Conservation (phyloP, 495 filamentous ascomycete genomes). For the Chaetomium tenue region DNA sequence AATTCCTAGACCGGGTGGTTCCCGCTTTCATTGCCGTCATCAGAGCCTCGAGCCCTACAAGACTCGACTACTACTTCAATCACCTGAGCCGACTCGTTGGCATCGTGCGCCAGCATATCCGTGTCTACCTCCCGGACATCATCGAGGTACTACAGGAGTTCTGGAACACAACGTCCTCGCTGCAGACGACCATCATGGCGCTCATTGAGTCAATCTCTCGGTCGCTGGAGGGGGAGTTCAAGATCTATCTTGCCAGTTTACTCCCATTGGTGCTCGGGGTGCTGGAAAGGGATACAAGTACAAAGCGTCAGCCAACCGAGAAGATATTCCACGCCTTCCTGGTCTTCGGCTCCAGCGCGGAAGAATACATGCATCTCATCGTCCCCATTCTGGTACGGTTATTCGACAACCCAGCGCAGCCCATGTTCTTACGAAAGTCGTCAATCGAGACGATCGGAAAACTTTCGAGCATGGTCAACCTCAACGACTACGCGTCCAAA, state of each 20-base stretch:
- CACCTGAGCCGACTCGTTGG: constrained; percentile 88
- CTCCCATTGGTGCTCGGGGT: constrained; percentile 91
- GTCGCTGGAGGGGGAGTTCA: constrained; percentile 94
- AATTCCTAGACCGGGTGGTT: constrained; percentile 87
- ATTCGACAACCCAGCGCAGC: constrained; percentile 81
- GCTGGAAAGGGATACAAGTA: constrained; percentile 78
- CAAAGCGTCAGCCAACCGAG: constrained; percentile 73
- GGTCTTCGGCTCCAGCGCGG: constrained; percentile 91
- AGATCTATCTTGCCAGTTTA: constrained; percentile 82
- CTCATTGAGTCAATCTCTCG: constrained; percentile 90
- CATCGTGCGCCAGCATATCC: constrained; percentile 94
- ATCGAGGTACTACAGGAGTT: constrained; percentile 79
- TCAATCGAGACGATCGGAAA: constrained; percentile 94
- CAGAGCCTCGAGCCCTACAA: constrained; percentile 63
- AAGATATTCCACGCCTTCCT: constrained; percentile 92
- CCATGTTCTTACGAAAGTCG: constrained; percentile 70
- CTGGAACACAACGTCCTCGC: constrained; percentile 71
- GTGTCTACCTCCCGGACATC: constrained; percentile 80
- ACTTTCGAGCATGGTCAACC: constrained; percentile 93
- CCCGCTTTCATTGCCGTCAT: constrained; percentile 90
- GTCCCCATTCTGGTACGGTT: constrained; percentile 91
- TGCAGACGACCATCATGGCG: constrained; percentile 86
- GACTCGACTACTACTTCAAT: constrained; percentile 94
- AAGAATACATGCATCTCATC: constrained; percentile 99
- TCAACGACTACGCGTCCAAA: constrained; percentile 92